Evolutionary conservation across 2,329 filamentous ascomycete species (phyloP), one percentile per base, ranked within the genome.

Genomic region (Aureobasidium sp.): DNA sequence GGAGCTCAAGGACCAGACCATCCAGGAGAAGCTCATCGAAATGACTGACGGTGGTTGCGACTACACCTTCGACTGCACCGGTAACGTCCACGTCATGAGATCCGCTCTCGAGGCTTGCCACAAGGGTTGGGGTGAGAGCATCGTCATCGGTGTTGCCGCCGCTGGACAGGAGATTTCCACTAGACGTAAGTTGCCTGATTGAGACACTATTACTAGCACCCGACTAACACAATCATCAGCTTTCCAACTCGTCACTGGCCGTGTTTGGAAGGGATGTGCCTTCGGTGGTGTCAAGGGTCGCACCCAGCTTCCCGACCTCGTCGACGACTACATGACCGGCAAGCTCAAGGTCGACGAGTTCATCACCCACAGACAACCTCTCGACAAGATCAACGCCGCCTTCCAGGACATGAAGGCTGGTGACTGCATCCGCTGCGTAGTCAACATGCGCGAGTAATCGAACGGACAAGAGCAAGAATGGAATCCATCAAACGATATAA

Each of bases 11-110:
- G 72, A 74, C 53, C 88, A 93, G 82, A 90, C 84, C 64, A 89
- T 97, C 68, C 90, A 95, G 70, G 91, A 96, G 72, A 88, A 93
- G 80, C 83, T 99, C 66, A 85, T 97, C 68, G 93, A 97, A 78
- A 91, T 97, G 88, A 99, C 94, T 1, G 94, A 97, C 71, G 94
- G 94, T 67, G 94, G 94, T 57, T 96, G 91, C 75, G 94, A 99
- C 80, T 97, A 97, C 81, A 99, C 94, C 54, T 99, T 99, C 74
- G 94, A 99, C 81, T 97, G 94, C 83, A 99, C 94, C 7, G 94
- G 94, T 64, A 97, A 97, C 72, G 92, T 97, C 59, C 85, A 86
- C 68, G 94, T 99, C 61, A 99, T 96, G 94, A 85, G 94, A 66
- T 89, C 90, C 59, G 94, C 94, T 44, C 85, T 99, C 64, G 93